Evolutionary conservation across 2,329 filamentous ascomycete species (phyloP).

Genomic region (Hawksworthiomyces lignivorus): DNA sequence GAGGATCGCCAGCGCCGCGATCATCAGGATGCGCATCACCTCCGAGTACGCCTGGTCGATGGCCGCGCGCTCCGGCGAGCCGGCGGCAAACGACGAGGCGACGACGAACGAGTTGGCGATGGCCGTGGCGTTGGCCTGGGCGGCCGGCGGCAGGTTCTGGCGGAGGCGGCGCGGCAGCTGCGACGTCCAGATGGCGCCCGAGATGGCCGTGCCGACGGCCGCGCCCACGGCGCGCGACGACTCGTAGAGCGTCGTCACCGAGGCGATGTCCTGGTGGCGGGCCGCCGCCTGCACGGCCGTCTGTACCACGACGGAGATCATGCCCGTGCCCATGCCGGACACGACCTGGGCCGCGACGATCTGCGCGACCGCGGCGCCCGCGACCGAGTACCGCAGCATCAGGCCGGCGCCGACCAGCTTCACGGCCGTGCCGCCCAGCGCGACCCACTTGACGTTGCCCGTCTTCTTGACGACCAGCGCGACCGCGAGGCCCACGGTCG

Average conservation of each 20-base stretch:
- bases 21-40: conserved; percentile 33
- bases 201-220: conserved; percentile 36
- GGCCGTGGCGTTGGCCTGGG: conserved; percentile 27
- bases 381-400: conserved; percentile 32
- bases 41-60: conserved; percentile 39
- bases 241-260: conserved; percentile 35
- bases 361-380: conserved; percentile 23
- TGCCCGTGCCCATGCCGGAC: conserved; percentile 43
- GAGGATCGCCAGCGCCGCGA: conserved; percentile 24
- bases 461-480: conserved; percentile 36
- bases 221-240: conserved; percentile 35
- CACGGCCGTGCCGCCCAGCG: conserved; percentile 21
- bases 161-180: conserved; percentile 36
- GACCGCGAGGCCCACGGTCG: conserved; percentile 40
- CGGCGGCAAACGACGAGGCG: conserved; percentile 41
- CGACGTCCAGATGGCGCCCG: conserved; percentile 34
- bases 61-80: conserved; percentile 31
- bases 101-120: conserved; percentile 46
- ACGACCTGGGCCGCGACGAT: conserved; percentile 32
- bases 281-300: conserved; percentile 50
- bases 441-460: conserved; percentile 41
- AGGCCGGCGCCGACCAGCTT: conserved; percentile 28
- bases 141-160: conserved; percentile 39
- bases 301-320: conserved; percentile 45
- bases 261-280: conserved; percentile 45